phyloP scores from a whole-genome alignment of 140 eudicot species.

The Oenanthe javanica region DNA sequence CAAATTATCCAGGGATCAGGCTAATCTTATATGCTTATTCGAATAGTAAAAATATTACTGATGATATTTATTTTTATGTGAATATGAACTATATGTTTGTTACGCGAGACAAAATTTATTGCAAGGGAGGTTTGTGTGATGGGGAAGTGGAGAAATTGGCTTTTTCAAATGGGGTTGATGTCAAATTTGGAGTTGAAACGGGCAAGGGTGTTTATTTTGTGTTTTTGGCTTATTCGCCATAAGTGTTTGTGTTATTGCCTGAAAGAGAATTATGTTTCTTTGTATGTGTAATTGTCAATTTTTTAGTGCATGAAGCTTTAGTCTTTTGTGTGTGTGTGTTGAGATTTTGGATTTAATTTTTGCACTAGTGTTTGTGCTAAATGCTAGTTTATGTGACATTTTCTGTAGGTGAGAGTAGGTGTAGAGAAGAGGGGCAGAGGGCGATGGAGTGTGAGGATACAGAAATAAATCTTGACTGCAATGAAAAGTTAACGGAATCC shows the following conservation, averaged over 20 bases:
- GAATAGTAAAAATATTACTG: too few species aligned
- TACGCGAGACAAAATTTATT: too few species aligned
- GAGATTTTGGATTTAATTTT: neutral
- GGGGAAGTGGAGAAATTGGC: neutral
- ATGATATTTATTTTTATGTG: too few species aligned
- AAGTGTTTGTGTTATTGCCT: neutral
- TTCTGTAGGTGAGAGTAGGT: neutral
- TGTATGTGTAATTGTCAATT: neutral
- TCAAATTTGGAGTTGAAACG: too few species aligned
- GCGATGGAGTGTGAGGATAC: slow-evolving; percentile 9
- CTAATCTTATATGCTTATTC: too few species aligned
- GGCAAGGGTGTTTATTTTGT: neutral
- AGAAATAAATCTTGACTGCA: slow-evolving; percentile 7
- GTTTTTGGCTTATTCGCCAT: neutral
- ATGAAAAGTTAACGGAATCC: slow-evolving; percentile 13
- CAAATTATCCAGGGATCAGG: too few species aligned
- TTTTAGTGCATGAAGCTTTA: neutral
- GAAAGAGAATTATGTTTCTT: neutral
- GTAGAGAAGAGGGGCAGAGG: neutral
- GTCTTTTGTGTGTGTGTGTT: neutral
- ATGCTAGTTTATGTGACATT: neutral
- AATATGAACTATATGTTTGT: too few species aligned
- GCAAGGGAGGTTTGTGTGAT: neutral
- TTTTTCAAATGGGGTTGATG: slow-evolving; percentile 14
- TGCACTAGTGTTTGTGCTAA: neutral